These are phyloP conservation scores for Aspergillus ibericus DNA, from an alignment of 2,329 filamentous ascomycete species.

Conservation along the genomic window DNA sequence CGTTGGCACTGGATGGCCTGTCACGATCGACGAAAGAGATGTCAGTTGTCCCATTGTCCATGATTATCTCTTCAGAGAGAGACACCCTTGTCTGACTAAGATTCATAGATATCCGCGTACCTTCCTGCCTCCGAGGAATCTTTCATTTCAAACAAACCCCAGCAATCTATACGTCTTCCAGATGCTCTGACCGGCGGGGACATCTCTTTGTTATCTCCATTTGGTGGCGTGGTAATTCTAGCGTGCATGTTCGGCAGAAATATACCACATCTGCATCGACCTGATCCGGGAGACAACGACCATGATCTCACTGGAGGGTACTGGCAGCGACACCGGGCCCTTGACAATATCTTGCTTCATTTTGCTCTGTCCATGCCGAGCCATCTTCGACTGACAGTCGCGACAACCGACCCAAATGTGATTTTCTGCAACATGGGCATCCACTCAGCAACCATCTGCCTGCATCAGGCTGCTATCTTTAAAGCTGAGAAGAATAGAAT, in stretches of 20 bases:
- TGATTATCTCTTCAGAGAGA: neutral
- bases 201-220: conserved; percentile 71
- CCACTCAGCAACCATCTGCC: conserved; percentile 90
- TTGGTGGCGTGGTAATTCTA: conserved; percentile 78
- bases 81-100: conserved; percentile 19
- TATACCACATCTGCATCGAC: conserved; percentile 84
- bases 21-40: conserved; percentile 88
- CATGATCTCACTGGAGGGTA: conserved; percentile 89
- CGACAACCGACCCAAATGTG: conserved; percentile 75
- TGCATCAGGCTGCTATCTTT: conserved; percentile 98
- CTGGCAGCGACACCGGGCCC: conserved; percentile 86
- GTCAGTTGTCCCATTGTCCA: conserved; percentile 41
- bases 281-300: conserved; percentile 76
- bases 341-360: conserved; percentile 89
- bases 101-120: conserved; percentile 69
- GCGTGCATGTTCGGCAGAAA: conserved; percentile 91
- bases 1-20: conserved; percentile 96
- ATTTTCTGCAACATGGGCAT: conserved; percentile 97
- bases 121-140: conserved; percentile 82
- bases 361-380: conserved; percentile 80
- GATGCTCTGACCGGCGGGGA: conserved; percentile 62
- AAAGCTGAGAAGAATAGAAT: conserved; percentile 89
- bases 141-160: conserved; percentile 75
- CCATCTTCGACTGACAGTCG: conserved; percentile 74
- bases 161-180: conserved; percentile 66